Evolutionary conservation across 1,284 basidiomycete species (phyloP), one percentile per base, ranked within the genome.

Genomic region (Flammula alnicola): DNA sequence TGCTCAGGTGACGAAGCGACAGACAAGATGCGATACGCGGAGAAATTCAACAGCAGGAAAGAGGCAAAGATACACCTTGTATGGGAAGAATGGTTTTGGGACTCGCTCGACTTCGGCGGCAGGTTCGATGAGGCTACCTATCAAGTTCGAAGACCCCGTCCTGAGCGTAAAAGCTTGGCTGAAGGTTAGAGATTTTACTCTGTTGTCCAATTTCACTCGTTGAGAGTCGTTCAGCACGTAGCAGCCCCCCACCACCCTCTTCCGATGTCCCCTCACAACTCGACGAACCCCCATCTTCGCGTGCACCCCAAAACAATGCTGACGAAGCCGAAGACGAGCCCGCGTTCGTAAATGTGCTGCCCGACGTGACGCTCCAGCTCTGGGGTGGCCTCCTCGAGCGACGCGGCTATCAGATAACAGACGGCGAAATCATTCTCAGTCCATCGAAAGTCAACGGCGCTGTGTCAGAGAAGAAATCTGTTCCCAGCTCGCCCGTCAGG

Each of bases 11-110:
- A 81, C 44, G 78, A 70, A 49, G 73, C 77, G 55, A 84, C 83
- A 4, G 83, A 85, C 32, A 89, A 89, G 68, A 86, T 91, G 76
- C 71, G 71, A 17, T 85, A 84, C 57, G 81, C 84, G 1, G 75
- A 82, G 51, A 86, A 86, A 63, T 84, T 88, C 61, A 88, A 89
- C 60, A 64, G 73, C 41, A 65, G 70, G 20, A 75, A 83, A 11
- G 86, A 89, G 59, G 84, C 83, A 0, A 72, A 78, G 36, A 86
- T 92, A 29, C 74, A 78, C 41, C 70, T 91, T 2, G 81, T 93
- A 1, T 92, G 90, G 84, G 88, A 90, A 55, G 89, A 91, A 52
- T 93, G 90, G 90, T 87, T 93, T 54, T 88, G 86, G 85, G 91
- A 93, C 57, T 91, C 77, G 26, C 55, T 90, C 7, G 76, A 83